Evolutionary conservation across 208 protist genomes (phyloP).

Genomic region (Trypanosomatidae sp.): DNA sequence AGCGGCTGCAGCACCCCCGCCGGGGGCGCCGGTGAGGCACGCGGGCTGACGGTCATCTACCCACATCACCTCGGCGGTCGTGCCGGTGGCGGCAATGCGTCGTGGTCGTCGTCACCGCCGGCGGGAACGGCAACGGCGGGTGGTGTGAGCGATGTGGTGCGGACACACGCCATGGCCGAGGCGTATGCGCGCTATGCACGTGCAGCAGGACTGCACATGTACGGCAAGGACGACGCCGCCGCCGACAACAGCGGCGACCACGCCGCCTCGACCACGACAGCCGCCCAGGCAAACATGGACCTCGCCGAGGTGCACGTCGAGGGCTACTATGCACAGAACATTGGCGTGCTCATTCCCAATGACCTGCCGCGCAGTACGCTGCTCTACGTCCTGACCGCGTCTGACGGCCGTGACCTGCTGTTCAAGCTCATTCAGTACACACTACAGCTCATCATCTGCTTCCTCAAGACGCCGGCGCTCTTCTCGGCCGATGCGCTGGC

Average conservation of each 20-base stretch:
- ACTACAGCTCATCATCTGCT: slow-evolving; percentile 58
- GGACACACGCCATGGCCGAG: background rate
- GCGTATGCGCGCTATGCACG: too few relatives aligned
- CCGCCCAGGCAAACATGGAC: slow-evolving; percentile 26
- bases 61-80: too few relatives aligned
- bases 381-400: slow-evolving; percentile 77
- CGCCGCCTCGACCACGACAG: slow-evolving; percentile 3
- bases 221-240: slow-evolving; percentile 1
- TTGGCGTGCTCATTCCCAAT: slow-evolving; percentile 54
- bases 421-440: slow-evolving; percentile 79
- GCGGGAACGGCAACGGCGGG: too few relatives aligned
- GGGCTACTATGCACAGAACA: slow-evolving; percentile 44
- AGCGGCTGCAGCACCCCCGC: too few relatives aligned
- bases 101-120: too few relatives aligned
- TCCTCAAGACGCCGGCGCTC: slow-evolving; percentile 41
- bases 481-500: slow-evolving; percentile 39
- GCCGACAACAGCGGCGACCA: background rate
- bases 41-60: too few relatives aligned
- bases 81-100: too few relatives aligned
- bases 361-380: slow-evolving; percentile 69
- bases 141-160: too few relatives aligned
- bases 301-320: slow-evolving; percentile 63
- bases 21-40: too few relatives aligned
- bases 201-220: too few relatives aligned
- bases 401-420: slow-evolving; percentile 65